Percentiles rank a stretch among this genome's conserved stretches.
These are phyloP conservation scores for Arabidopsis thaliana DNA, from an alignment of 345 rosid species.

Conservation along the genomic window DNA sequence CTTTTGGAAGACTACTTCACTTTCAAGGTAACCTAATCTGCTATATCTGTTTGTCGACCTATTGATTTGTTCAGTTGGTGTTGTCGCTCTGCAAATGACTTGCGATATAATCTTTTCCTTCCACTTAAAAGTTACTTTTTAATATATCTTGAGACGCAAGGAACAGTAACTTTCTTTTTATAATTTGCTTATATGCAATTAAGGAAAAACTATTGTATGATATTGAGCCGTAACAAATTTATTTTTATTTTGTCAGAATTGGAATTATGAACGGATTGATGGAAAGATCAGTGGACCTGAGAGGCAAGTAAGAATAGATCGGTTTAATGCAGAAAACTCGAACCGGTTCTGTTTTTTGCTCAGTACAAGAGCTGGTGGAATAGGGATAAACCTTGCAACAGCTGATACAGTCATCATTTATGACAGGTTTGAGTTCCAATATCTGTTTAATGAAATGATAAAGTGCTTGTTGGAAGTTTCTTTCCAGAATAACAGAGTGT, in stretches of 20 bases:
- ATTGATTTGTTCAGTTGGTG: background rate
- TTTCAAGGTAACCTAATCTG: conserved; percentile 54
- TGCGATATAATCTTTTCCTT: background rate
- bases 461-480: background rate
- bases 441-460: background rate
- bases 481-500: background rate
- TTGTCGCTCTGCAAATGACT: background rate
- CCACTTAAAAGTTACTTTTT: background rate
- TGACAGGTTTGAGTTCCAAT: conserved; percentile 63
- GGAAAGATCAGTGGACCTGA: conserved; percentile 91
- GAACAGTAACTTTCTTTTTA: background rate
- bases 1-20: conserved; percentile 76
- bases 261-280: conserved; percentile 87
- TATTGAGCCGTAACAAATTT: background rate
- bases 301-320: conserved; percentile 86
- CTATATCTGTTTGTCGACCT: background rate
- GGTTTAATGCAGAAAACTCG: conserved; percentile 79
- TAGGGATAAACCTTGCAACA: conserved; percentile 97
- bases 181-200: background rate
- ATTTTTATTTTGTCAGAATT: conserved; percentile 53
- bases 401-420: conserved; percentile 94
- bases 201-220: background rate
- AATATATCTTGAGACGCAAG: background rate
- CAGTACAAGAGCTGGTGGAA: conserved; percentile 92
- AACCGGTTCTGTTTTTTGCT: conserved; percentile 91